Evolutionary conservation across 2,329 filamentous ascomycete species (phyloP).

Genomic region (Epichloe sp.): DNA sequence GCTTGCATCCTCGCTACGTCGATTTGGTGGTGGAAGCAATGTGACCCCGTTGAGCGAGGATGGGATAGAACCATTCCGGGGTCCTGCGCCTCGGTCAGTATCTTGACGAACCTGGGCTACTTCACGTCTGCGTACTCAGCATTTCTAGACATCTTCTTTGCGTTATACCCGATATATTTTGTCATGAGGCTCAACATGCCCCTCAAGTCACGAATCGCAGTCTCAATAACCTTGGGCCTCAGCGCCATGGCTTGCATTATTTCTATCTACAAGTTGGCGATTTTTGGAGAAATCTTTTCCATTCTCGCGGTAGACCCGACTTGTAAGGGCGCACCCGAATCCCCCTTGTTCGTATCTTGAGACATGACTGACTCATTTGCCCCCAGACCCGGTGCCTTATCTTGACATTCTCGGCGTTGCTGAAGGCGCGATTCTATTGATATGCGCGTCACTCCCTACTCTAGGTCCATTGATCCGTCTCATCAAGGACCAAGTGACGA

Average conservation of each 20-base stretch:
- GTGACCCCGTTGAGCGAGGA: constrained; percentile 11
- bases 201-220: constrained; percentile 11
- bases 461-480: constrained; percentile 12
- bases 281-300: constrained; percentile 13
- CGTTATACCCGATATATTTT: constrained; percentile 14
- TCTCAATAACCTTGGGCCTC: constrained; percentile 13
- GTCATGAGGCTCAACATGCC: constrained; percentile 16
- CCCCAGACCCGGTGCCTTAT: constrained; percentile 10
- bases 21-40: constrained; percentile 15
- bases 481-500: constrained; percentile 8
- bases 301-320: constrained; percentile 12
- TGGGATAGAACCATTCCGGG: constrained; percentile 11
- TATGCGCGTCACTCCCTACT: constrained; percentile 14
- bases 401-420: constrained; percentile 14
- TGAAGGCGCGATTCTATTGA: constrained; percentile 13
- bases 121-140: constrained; percentile 15
- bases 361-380: background rate
- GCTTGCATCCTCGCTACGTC: constrained; percentile 13
- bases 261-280: constrained; percentile 15
- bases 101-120: constrained; percentile 13
- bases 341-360: too few relatives aligned
- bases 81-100: constrained; percentile 10
- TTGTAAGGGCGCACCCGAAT: constrained; percentile 8
- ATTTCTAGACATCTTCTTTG: constrained; percentile 16
- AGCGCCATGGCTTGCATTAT: constrained; percentile 12